Evolutionary conservation across 805 yeast species (phyloP), one percentile per base, ranked within the genome.

Genomic region (Wickerhamomyces bisporus): DNA sequence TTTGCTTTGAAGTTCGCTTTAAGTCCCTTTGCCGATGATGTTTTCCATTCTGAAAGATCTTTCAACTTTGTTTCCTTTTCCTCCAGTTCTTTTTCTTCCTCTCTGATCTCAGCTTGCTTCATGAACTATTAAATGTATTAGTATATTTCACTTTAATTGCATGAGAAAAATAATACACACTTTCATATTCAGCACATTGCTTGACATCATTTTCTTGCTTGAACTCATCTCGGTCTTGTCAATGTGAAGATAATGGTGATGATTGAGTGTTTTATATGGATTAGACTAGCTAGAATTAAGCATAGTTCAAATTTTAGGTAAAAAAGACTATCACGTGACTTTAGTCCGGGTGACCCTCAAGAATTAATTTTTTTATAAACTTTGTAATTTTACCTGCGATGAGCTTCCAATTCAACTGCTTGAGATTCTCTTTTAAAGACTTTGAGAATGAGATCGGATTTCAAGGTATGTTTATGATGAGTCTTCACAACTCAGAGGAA

Each of bases 181-280:
- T 23, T 49, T 86, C 96, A 86, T 86, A 73, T 81, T 82, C 78
- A 81, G 66, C 50, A 86, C 85, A 51, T 87, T 72, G 50, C 76
- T 75, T 20, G 93, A 82, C 40, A 78, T 62, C 33, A 59, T 57
- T 7, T 45, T 44, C 19, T 42, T 43, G 19, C 36, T 42, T n/a
- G 31, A 35, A 19, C 38, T 32, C 45, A 41, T 41, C 26, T n/a
- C 17, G 3, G 20, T n/a, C 23, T 14, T 25, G 29, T 9, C 14
- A 15, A n/a, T n/a, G n/a, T n/a, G n/a, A n/a, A n/a, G n/a, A n/a
- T n/a, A n/a, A n/a, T 27, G 31, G 28, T 31, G 16, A 15, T 8
- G 27, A n/a, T n/a, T n/a, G n/a, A n/a, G n/a, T n/a, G n/a, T n/a
- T n/a, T n/a, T n/a, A n/a, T n/a, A n/a, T n/a, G n/a, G n/a, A n/a